Evolutionary conservation across 805 yeast genomes (phyloP).

Genomic region (Zygotorulaspora sp.): DNA sequence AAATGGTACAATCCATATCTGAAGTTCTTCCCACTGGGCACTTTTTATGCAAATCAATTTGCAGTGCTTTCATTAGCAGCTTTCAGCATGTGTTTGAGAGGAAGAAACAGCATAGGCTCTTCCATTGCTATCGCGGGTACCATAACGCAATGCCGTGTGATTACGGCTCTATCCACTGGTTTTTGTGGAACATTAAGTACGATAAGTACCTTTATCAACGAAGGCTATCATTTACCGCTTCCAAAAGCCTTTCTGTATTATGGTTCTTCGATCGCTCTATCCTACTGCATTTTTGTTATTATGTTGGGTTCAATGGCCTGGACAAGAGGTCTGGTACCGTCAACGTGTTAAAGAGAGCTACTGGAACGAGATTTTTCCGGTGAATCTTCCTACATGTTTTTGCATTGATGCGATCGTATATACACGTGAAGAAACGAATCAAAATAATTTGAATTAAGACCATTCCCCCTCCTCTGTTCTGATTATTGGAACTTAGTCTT

Average conservation of each 20-base stretch:
- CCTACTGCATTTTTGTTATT: constrained; percentile 50
- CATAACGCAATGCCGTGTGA: constrained; percentile 44
- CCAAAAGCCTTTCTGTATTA: constrained; percentile 49
- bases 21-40: constrained; percentile 51
- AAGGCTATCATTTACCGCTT: constrained; percentile 43
- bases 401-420: no score
- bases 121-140: constrained; percentile 32
- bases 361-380: no score
- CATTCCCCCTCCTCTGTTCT: no score
- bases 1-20: constrained; percentile 42
- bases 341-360: constrained; percentile 2
- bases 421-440: no score
- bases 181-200: constrained; percentile 71
- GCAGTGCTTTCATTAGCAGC: constrained; percentile 32
- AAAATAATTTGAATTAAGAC: no score
- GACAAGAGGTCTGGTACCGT: constrained; percentile 39
- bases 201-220: constrained; percentile 72
- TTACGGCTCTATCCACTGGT: constrained; percentile 56
- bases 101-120: constrained; percentile 31
- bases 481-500: no score
- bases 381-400: no score
- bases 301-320: constrained; percentile 70
- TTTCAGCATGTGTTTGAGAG: constrained; percentile 36
- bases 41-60: constrained; percentile 45
- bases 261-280: constrained; percentile 40